Conservation (phyloP, 768 basidiomycete species). For the Dioszegia crocea region DNA sequence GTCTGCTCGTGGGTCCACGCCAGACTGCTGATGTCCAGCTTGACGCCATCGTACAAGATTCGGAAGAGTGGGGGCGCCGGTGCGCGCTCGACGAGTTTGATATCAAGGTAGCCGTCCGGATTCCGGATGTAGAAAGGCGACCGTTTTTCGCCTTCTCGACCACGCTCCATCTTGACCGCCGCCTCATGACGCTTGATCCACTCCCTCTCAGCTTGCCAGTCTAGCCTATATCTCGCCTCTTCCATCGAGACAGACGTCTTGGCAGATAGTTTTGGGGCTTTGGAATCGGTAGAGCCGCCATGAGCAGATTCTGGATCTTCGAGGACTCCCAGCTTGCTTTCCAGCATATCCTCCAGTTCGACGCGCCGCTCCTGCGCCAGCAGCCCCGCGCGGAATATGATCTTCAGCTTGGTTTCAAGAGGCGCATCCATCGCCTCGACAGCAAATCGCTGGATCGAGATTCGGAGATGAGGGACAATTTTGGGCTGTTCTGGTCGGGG, state of each 20-base stretch:
- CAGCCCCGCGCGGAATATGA: conserved; percentile 68
- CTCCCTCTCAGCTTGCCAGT: conserved; percentile 65
- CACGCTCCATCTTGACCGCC: conserved; percentile 55
- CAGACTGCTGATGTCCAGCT: conserved; percentile 59
- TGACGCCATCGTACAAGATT: conserved; percentile 59
- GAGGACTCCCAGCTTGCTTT: conserved; percentile 62
- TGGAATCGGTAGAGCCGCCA: too few relatives aligned
- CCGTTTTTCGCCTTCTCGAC: conserved; percentile 54
- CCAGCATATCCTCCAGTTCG: conserved; percentile 75
- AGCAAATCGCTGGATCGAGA: conserved; percentile 62
- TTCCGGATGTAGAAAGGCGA: conserved; percentile 54
- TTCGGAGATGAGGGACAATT: conserved; percentile 59
- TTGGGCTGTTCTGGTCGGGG: conserved; percentile 74
- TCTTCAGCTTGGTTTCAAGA: conserved; percentile 70
- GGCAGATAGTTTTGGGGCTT: too few relatives aligned
- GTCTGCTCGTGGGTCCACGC: conserved; percentile 58
- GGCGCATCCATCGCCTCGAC: conserved; percentile 79
- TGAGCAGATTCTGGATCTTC: background rate
- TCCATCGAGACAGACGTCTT: conserved; percentile 59
- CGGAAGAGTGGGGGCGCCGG: conserved; percentile 68
- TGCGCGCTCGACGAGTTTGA: conserved; percentile 43
- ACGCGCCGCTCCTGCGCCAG: conserved; percentile 67
- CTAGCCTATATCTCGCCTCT: conserved; percentile 67
- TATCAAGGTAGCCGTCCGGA: conserved; percentile 40
- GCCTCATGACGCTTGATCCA: conserved; percentile 63